Evolutionary conservation across 2,329 filamentous ascomycete species (phyloP).

Genomic region (Byssothecium circinans): DNA sequence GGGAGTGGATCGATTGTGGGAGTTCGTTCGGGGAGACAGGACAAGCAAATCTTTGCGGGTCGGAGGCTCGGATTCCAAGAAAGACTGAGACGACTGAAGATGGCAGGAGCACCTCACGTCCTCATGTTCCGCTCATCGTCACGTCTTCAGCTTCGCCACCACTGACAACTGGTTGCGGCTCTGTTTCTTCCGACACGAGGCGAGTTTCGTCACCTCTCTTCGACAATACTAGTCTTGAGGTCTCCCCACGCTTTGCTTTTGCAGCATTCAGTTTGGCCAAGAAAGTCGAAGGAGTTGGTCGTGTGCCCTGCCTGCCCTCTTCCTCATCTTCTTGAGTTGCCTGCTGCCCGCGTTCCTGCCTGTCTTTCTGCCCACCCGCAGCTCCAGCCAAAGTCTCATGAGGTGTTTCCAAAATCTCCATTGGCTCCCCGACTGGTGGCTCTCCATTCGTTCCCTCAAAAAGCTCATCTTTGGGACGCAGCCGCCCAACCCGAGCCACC

Average conservation of each 20-base stretch:
- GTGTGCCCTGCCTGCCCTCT: slow-evolving; percentile 2
- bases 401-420: slow-evolving; percentile 5
- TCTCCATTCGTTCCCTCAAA: slow-evolving; percentile 11
- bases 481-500: slow-evolving; percentile 64
- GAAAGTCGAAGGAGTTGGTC: slow-evolving; percentile 40
- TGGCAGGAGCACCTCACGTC: not conserved
- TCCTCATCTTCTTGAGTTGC: slow-evolving; percentile 1
- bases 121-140: slow-evolving; percentile 16
- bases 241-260: slow-evolving; percentile 47
- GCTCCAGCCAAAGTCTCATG: not conserved
- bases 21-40: not conserved
- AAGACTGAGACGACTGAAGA: too few relatives aligned
- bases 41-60: too few relatives aligned
- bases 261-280: slow-evolving; percentile 45
- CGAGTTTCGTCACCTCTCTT: slow-evolving; percentile 18
- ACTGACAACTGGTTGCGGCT: not conserved
- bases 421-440: slow-evolving; percentile 6
- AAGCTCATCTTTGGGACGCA: slow-evolving; percentile 46
- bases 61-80: too few relatives aligned
- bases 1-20: not conserved
- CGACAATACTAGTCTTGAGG: slow-evolving; percentile 20
- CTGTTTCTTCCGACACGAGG: slow-evolving; percentile 13
- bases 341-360: too few relatives aligned
- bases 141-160: slow-evolving; percentile 8
- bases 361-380: too few relatives aligned